Evolutionary conservation across 768 basidiomycete genomes (phyloP).

Genomic region (Pleurotus ostreatus): DNA sequence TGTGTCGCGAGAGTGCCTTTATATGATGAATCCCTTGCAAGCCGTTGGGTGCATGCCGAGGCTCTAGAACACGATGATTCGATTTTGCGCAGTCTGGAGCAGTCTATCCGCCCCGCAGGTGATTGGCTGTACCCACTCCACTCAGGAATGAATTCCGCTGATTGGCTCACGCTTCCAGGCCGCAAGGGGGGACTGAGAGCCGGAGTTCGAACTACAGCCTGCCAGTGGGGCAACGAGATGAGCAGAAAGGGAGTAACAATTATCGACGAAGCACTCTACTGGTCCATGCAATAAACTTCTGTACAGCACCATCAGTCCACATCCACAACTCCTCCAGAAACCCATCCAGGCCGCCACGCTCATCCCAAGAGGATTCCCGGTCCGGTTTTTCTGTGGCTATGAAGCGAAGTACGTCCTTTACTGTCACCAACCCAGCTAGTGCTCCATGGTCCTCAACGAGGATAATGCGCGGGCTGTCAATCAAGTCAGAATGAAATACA

Average conservation of each 20-base stretch:
- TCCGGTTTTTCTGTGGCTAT: slow-evolving; percentile 60
- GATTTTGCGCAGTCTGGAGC: background rate
- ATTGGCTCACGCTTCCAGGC: background rate
- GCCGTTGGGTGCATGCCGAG: slow-evolving; percentile 4
- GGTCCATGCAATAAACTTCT: slow-evolving; percentile 34
- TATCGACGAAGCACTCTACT: slow-evolving; percentile 31
- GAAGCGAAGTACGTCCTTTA: slow-evolving; percentile 93
- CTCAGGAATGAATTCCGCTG: background rate
- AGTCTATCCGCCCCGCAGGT: background rate
- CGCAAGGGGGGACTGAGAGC: background rate
- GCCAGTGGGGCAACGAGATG: background rate
- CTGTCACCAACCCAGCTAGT: slow-evolving; percentile 84
- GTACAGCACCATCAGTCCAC: slow-evolving; percentile 37
- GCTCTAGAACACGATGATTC: background rate
- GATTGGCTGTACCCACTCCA: slow-evolving; percentile 8
- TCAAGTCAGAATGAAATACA: background rate
- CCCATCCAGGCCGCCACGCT: slow-evolving; percentile 61
- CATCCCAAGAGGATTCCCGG: slow-evolving; percentile 53
- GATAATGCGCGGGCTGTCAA: slow-evolving; percentile 85
- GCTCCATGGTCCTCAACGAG: slow-evolving; percentile 85
- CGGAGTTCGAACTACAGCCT: background rate
- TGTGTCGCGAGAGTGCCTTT: background rate
- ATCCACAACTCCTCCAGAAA: slow-evolving; percentile 60
- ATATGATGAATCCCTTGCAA: slow-evolving; percentile 1
- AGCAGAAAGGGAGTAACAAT: slow-evolving; percentile 7